phyloP scores from a whole-genome alignment of 2,329 filamentous ascomycete genomes.

The Cladophialophora carrionii region DNA sequence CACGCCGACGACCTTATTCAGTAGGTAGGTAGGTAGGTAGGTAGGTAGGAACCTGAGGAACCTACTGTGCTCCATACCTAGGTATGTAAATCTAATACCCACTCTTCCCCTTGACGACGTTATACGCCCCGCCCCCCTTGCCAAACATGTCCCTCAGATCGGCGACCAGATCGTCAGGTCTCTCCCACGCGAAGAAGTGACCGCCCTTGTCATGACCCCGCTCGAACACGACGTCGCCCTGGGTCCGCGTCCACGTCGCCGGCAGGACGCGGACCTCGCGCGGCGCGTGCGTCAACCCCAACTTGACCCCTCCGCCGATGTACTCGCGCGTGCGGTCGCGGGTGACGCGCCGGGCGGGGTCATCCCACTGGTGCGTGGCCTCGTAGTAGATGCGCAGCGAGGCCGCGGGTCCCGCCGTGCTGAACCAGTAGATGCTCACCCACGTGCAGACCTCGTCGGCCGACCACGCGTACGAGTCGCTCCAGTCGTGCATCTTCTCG shows the following conservation, averaged over 20 bases:
- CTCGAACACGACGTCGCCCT: conserved; percentile 57
- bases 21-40: no score
- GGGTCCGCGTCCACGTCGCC: conserved; percentile 53
- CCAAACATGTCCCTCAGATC: conserved; percentile 56
- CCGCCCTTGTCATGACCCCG: conserved; percentile 51
- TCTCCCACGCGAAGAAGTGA: conserved; percentile 59
- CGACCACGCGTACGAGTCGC: conserved; percentile 71
- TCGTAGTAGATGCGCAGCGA: conserved; percentile 75
- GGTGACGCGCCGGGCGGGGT: conserved; percentile 36
- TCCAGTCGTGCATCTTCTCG: conserved; percentile 79
- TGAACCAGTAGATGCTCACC: conserved; percentile 74
- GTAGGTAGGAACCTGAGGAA: no score
- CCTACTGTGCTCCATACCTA: no score
- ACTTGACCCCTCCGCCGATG: conserved; percentile 52
- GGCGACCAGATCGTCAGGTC: conserved; percentile 50
- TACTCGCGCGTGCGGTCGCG: conserved; percentile 23
- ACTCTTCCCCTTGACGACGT: conserved; percentile 41
- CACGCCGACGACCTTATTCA: no score
- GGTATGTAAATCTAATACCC: conserved; percentile 44
- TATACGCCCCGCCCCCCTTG: conserved; percentile 46
- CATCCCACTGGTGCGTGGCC: conserved; percentile 47
- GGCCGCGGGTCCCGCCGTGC: conserved; percentile 68
- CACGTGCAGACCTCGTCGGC: conserved; percentile 77
- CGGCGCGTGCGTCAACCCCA: conserved; percentile 58
- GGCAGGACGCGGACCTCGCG: conserved; percentile 56